Conservation (phyloP, 441 rosid genomes). For the Isatis lusitanica region DNA sequence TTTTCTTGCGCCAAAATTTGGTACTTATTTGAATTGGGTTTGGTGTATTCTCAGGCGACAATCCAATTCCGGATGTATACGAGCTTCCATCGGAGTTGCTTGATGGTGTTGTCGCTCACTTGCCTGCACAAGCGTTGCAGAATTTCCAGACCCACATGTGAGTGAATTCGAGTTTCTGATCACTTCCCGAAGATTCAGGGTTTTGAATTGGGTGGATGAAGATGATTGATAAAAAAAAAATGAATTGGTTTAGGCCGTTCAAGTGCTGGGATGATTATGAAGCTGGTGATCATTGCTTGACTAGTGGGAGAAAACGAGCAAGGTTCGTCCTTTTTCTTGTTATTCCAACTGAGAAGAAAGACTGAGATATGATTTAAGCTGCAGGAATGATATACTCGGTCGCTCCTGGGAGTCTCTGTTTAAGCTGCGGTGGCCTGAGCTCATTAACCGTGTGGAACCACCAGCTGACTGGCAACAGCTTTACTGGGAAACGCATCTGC, state of each 20-base stretch:
- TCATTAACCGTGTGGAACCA: conserved; percentile 27
- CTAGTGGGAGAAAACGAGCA: conserved; percentile 58
- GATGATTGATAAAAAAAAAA: not conserved
- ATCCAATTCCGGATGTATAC: conserved; percentile 44
- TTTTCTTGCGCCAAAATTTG: not conserved
- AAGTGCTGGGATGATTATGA: conserved; percentile 46
- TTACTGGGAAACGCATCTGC: conserved; percentile 86
- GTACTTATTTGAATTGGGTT: not conserved
- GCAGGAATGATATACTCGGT: conserved; percentile 53
- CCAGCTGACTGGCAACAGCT: conserved; percentile 65
- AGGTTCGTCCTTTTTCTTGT: conserved; percentile 42
- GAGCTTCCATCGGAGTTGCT: conserved; percentile 71
- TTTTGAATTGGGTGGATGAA: not conserved
- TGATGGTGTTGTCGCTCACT: conserved; percentile 44
- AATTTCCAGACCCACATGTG: conserved; percentile 65
- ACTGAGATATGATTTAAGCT: conserved; percentile 5
- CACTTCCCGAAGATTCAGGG: not conserved
- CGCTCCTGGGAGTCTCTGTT: conserved; percentile 61
- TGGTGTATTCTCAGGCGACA: conserved; percentile 42
- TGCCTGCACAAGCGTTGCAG: conserved; percentile 72
- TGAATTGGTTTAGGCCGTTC: conserved; percentile 54
- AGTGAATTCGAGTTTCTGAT: conserved; percentile 10
- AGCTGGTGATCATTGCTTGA: conserved; percentile 35
- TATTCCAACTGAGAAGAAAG: not conserved
- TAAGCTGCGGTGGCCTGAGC: conserved; percentile 67